Conservation (phyloP, 768 basidiomycete species). For the Suillus fuscotomentosus region DNA sequence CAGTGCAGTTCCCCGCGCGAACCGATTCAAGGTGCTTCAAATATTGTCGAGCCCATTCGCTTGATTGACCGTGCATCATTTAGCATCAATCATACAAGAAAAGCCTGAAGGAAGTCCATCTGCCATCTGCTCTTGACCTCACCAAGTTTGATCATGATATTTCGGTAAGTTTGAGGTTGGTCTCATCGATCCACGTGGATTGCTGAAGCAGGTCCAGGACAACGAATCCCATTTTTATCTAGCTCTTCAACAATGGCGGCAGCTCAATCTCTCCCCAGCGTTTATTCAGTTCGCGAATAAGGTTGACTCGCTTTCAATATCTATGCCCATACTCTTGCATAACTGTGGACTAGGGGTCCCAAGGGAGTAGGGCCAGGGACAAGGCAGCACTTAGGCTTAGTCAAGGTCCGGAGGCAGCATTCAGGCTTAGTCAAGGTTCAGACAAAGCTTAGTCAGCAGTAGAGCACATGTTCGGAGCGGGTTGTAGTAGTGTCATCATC, state of each 20-base stretch:
- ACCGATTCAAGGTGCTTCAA: constrained; percentile 46
- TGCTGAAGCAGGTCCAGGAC: constrained; percentile 45
- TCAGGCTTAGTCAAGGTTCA: no score
- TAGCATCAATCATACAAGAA: constrained; percentile 77
- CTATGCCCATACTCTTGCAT: constrained; percentile 79
- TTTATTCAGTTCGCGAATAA: constrained; percentile 70
- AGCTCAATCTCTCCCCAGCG: constrained; percentile 75
- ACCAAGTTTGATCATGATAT: constrained; percentile 60
- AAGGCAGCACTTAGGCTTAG: no score
- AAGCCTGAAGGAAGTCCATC: constrained; percentile 66
- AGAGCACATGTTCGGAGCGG: no score
- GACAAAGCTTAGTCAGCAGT: no score
- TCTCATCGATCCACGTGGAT: background rate
- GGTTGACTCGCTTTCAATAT: constrained; percentile 60
- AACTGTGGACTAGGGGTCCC: constrained; percentile 42
- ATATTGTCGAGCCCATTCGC: background rate
- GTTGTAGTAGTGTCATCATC: no score
- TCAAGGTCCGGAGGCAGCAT: no score
- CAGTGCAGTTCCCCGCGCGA: constrained; percentile 33
- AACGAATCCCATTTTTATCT: constrained; percentile 77
- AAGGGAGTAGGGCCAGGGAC: no score
- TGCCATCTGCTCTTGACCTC: constrained; percentile 62
- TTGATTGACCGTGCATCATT: background rate
- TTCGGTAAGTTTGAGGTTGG: constrained; percentile 31
- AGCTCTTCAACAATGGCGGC: constrained; percentile 71